Evolutionary conservation across 2,329 filamentous ascomycete species (phyloP).

Genomic region (Xylariaceae sp.): DNA sequence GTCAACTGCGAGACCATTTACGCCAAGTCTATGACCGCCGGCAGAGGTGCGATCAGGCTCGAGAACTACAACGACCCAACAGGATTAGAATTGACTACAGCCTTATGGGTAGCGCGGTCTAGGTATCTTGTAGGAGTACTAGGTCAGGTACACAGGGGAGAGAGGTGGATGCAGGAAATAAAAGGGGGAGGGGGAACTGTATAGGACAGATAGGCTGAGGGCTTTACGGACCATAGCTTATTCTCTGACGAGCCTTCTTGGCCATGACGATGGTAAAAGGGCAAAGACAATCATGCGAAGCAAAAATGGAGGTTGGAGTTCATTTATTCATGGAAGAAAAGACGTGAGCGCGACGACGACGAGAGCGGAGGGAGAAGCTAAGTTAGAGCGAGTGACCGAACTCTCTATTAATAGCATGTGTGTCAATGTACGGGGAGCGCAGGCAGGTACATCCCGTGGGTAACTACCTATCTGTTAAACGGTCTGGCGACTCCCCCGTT

Average conservation of each 20-base stretch:
- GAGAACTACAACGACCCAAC: slow-evolving; percentile 42
- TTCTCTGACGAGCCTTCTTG: slow-evolving; percentile 60
- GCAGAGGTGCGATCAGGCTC: slow-evolving; percentile 53
- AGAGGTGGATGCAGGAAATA: slow-evolving; percentile 23
- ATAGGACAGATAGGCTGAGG: slow-evolving; percentile 9
- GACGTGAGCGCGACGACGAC: slow-evolving; percentile 1
- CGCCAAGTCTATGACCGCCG: slow-evolving; percentile 85
- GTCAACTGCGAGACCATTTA: slow-evolving; percentile 91
- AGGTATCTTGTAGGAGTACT: background rate
- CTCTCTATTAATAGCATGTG: slow-evolving; percentile 5
- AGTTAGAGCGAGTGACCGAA: background rate
- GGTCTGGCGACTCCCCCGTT: too few relatives aligned
- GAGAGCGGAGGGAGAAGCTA: background rate
- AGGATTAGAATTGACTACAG: slow-evolving; percentile 12
- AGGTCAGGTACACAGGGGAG: slow-evolving; percentile 13
- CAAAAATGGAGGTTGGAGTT: slow-evolving; percentile 3
- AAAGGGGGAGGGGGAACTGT: slow-evolving; percentile 8
- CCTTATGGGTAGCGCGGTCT: background rate
- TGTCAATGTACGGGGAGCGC: too few relatives aligned
- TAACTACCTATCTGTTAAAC: too few relatives aligned
- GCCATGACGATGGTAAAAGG: slow-evolving; percentile 42
- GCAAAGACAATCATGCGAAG: slow-evolving; percentile 18
- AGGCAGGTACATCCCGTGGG: too few relatives aligned
- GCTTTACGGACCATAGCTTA: slow-evolving; percentile 56
- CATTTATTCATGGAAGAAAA: background rate